Evolutionary conservation across 371 early-diverging fungal species (phyloP).

Genomic region (Apophysomyces trapeziformis): DNA sequence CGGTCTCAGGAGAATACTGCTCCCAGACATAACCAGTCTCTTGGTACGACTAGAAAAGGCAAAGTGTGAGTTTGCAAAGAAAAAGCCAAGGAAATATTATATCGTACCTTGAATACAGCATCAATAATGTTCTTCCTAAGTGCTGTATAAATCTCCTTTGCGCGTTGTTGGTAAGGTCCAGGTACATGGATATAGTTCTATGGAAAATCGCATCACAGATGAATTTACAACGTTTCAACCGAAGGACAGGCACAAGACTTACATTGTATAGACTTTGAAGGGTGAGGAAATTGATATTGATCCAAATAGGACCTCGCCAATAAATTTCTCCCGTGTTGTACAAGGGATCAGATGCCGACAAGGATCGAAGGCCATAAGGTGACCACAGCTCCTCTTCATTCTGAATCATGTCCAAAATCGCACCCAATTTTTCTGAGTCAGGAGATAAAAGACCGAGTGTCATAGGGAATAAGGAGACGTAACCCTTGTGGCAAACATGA

Average conservation of each 20-base stretch:
- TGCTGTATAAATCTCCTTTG: slow-evolving; percentile 71
- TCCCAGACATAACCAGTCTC: slow-evolving; percentile 93
- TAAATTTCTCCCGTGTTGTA: slow-evolving; percentile 90
- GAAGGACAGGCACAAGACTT: slow-evolving; percentile 15
- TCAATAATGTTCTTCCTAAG: slow-evolving; percentile 79
- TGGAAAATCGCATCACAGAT: background rate
- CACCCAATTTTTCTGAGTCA: slow-evolving; percentile 70
- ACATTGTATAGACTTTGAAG: slow-evolving; percentile 75
- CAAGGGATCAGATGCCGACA: slow-evolving; percentile 74
- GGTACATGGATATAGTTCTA: slow-evolving; percentile 70
- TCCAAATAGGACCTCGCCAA: slow-evolving; percentile 97
- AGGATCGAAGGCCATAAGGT: slow-evolving; percentile 78
- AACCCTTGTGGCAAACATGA: slow-evolving; percentile 88
- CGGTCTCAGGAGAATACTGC: slow-evolving; percentile 83
- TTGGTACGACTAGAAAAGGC: slow-evolving; percentile 64
- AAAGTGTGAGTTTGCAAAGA: slow-evolving; percentile 1
- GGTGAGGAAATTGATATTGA: slow-evolving; percentile 90
- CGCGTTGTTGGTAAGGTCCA: slow-evolving; percentile 74
- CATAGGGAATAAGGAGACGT: slow-evolving; percentile 84
- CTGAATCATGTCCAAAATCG: slow-evolving; percentile 76
- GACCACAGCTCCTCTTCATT: slow-evolving; percentile 84
- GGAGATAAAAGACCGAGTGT: slow-evolving; percentile 75
- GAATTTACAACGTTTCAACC: background rate
- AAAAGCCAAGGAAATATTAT: background rate
- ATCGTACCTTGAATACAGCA: slow-evolving; percentile 75